Evolutionary conservation across 345 rosid genomes (phyloP).

Genomic region (Eutrema japonicum): DNA sequence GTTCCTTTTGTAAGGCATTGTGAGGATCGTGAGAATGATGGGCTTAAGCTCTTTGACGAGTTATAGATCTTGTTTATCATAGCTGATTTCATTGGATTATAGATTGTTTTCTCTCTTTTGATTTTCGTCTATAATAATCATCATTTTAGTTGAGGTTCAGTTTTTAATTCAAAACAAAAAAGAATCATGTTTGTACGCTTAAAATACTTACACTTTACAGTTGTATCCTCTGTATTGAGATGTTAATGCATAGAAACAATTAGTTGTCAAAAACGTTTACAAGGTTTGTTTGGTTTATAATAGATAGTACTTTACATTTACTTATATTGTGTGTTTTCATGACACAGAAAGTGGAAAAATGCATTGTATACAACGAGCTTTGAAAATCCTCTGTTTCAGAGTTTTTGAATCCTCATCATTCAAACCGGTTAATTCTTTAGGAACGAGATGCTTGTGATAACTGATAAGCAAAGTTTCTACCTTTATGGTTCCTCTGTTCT

Average conservation of each 20-base stretch:
- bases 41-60: slow-evolving; percentile 51
- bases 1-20: slow-evolving; percentile 50
- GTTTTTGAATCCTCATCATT: no score
- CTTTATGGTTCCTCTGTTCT: slow-evolving; percentile 19
- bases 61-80: slow-evolving; percentile 27
- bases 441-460: no score
- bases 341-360: background rate
- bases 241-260: background rate
- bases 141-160: background rate
- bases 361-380: background rate
- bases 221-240: background rate
- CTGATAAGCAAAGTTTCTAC: background rate
- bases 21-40: slow-evolving; percentile 48
- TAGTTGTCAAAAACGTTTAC: background rate
- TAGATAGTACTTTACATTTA: no score
- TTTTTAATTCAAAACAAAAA: background rate
- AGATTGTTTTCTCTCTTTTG: background rate
- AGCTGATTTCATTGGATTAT: slow-evolving; percentile 18
- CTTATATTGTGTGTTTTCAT: no score
- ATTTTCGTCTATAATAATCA: slow-evolving; percentile 11
- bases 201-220: background rate
- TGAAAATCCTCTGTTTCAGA: background rate
- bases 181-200: slow-evolving; percentile 7
- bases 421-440: no score
- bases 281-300: background rate